These are phyloP conservation scores for Ceratocystis alfenasii DNA, from an alignment of 2,329 filamentous ascomycete species.

Conservation along the genomic window DNA sequence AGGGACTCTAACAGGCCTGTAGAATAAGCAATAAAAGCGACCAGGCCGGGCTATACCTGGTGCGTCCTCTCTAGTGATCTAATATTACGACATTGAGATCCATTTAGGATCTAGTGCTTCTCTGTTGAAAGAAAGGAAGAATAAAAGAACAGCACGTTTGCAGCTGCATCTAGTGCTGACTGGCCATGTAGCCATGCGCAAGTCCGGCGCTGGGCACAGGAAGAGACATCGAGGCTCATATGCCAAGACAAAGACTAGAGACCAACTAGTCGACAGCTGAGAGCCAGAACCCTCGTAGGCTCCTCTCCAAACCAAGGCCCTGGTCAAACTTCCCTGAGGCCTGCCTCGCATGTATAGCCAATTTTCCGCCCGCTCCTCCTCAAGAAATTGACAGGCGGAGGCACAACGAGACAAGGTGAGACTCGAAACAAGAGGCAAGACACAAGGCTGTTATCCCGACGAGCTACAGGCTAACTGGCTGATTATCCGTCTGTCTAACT, in stretches of 20 bases:
- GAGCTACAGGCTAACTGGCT: not conserved
- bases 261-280: too few species aligned
- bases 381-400: not conserved
- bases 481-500: not conserved
- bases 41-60: not conserved
- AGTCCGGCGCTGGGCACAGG: not conserved
- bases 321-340: too few species aligned
- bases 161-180: not conserved
- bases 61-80: not conserved
- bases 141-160: not conserved
- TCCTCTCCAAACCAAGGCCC: too few species aligned
- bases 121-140: too few species aligned
- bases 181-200: not conserved
- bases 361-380: not conserved
- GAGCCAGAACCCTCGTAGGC: too few species aligned
- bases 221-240: not conserved
- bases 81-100: constrained; percentile 11
- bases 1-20: too few species aligned
- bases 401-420: not conserved
- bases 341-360: not conserved
- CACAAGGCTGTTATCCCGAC: not conserved
- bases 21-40: not conserved
- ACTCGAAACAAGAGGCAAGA: constrained; percentile 2
- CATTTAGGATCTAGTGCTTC: not conserved
- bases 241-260: too few species aligned